These are phyloP conservation scores for Fonsecaea nubica DNA, from an alignment of 2,329 filamentous ascomycete species.

Conservation along the genomic window DNA sequence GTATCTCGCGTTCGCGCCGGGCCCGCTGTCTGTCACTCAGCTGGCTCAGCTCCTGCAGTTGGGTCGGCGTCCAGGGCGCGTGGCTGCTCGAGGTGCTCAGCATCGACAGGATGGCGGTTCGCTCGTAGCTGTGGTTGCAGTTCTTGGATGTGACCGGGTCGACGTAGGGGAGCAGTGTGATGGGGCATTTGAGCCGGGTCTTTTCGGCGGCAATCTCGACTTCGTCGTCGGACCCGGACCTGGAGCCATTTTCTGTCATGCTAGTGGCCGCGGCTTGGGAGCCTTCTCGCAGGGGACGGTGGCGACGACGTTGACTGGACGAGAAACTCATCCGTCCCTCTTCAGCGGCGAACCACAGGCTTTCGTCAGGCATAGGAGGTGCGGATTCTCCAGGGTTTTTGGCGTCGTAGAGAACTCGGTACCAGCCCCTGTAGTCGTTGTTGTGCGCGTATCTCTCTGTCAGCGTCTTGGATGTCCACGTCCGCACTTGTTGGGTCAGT, in stretches of 20 bases:
- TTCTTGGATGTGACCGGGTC: conserved; percentile 57
- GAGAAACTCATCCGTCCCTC: conserved; percentile 44
- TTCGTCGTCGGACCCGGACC: conserved; percentile 47
- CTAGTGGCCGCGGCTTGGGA: neutral
- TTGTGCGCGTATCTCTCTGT: conserved; percentile 61
- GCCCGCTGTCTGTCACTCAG: neutral
- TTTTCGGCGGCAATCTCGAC: conserved; percentile 56
- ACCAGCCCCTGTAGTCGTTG: conserved; percentile 68
- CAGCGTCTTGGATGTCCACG: conserved; percentile 39
- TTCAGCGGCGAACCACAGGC: conserved; percentile 67
- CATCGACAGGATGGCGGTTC: conserved; percentile 54
- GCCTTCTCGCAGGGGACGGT: conserved; percentile 34
- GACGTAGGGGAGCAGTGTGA: conserved; percentile 54
- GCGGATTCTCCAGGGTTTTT: conserved; percentile 60
- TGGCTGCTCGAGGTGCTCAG: conserved; percentile 45
- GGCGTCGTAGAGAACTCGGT: conserved; percentile 66
- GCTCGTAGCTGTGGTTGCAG: conserved; percentile 60
- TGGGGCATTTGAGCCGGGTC: conserved; percentile 55
- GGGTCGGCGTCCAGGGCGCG: conserved; percentile 39
- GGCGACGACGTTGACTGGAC: conserved; percentile 39
- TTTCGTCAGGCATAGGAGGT: conserved; percentile 61
- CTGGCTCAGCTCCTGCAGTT: conserved; percentile 32
- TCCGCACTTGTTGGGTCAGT: conserved; percentile 39
- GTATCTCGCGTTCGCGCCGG: conserved; percentile 19
- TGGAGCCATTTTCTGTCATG: neutral